These are phyloP conservation scores for Thermochaetoides thermophila DNA, from an alignment of 495 filamentous ascomycete genomes.

Conservation along the genomic window DNA sequence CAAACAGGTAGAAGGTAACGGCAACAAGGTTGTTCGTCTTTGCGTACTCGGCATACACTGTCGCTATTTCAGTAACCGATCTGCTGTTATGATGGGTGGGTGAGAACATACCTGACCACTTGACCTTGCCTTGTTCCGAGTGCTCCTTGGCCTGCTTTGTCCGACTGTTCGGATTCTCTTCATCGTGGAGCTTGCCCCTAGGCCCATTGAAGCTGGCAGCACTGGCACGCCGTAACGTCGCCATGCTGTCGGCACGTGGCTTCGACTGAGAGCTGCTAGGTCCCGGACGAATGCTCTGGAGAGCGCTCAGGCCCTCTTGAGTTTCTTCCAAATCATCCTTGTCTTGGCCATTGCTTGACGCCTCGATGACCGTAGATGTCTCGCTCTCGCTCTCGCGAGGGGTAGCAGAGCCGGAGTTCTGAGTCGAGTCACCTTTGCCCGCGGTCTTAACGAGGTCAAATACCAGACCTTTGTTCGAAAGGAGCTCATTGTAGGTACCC, in stretches of 20 bases:
- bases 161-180: conserved; percentile 58
- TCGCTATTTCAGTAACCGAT: conserved; percentile 11
- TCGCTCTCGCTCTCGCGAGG: conserved; percentile 39
- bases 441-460: conserved; percentile 69
- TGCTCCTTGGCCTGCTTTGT: conserved; percentile 77
- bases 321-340: conserved; percentile 54
- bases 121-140: conserved; percentile 88
- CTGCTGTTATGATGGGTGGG: background rate
- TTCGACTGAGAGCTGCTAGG: conserved; percentile 23
- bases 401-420: conserved; percentile 14
- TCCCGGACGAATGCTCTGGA: conserved; percentile 55
- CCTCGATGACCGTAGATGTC: conserved; percentile 44
- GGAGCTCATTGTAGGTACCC: conserved; percentile 76
- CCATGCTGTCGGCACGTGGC: conserved; percentile 51
- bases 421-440: conserved; percentile 34
- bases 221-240: conserved; percentile 75
- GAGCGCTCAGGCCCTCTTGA: conserved; percentile 50
- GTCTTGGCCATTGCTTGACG: conserved; percentile 25
- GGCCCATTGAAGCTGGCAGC: conserved; percentile 80
- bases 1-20: conserved; percentile 64
- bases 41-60: conserved; percentile 74
- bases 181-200: conserved; percentile 66
- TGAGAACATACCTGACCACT: conserved; percentile 52
- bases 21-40: conserved; percentile 83
- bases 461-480: conserved; percentile 89